Evolutionary conservation across 257 asterid genomes (phyloP), one percentile per base, ranked within the genome.

Genomic region (Marsdenia floribunda): DNA sequence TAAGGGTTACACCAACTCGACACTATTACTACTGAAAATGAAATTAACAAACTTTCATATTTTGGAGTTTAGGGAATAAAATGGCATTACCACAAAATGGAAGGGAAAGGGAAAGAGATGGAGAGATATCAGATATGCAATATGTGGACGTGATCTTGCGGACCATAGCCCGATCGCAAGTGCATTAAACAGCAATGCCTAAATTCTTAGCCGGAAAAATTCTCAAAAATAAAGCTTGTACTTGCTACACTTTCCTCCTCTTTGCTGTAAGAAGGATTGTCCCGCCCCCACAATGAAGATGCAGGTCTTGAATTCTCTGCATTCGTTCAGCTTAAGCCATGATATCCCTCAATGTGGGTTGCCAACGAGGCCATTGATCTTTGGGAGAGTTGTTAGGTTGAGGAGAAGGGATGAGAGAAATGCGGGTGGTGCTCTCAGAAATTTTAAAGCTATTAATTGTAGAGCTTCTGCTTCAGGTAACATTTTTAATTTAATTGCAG

Each of bases 391-490:
- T 49, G 54, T 67, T 70, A 37, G 60, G 40, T 75, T 80, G 80
- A 77, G 80, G 47, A 84, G 15, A 64, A 68, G 78, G 47, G 64
- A 29, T 15, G 87, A 67, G 70, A 83, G 80, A 79, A 70, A 73
- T 81, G 80, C 77, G 22, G 55, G 52, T 74, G 67, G 76, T 76
- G 52, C 57, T 74, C 64, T 75, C 76, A 77, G 83, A 64, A 80
- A 77, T 74, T 73, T 83, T 66, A 82, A 80, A 38, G 57, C 80
- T 73, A 72, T 81, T 80, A 77, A 85, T 84, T 85, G 46, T 40
- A 76, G 85, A 70, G 83, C 92, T 85, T 89, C 77, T 40, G 61
- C 80, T 55, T 81, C 93, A 83, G 97, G 98, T 91, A 83, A 18
- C 37, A 64, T 24, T 7, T 8, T 44, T 6, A 44, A 24, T 15